Evolutionary conservation across 1,139 yeast species (phyloP).

Genomic region (Blastobotrys aristatus): DNA sequence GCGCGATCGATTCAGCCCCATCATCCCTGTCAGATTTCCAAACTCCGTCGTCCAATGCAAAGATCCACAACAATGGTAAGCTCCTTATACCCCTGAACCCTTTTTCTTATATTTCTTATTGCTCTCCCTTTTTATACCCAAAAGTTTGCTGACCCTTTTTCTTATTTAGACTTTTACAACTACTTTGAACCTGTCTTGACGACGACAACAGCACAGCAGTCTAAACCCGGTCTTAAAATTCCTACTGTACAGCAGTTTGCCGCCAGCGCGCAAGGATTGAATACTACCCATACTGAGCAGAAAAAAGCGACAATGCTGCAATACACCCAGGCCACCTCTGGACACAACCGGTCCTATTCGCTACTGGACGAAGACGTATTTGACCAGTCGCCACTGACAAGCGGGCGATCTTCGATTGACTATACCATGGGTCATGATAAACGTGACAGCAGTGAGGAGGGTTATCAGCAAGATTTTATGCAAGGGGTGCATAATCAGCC

Average conservation of each 20-base stretch:
- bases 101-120: too few species aligned
- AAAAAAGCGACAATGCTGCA: not conserved
- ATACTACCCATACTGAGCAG: not conserved
- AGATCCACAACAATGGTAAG: not conserved
- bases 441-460: too few species aligned
- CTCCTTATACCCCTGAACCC: not conserved
- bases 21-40: conserved; percentile 10
- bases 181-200: too few species aligned
- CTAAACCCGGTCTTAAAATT: not conserved
- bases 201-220: conserved; percentile 4
- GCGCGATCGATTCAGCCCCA: conserved; percentile 6
- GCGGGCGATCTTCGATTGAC: not conserved
- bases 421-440: not conserved
- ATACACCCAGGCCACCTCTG: conserved; percentile 4
- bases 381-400: not conserved
- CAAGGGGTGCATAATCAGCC: not conserved
- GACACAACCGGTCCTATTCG: not conserved
- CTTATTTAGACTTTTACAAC: too few species aligned
- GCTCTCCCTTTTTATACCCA: too few species aligned
- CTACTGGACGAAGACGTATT: conserved; percentile 1
- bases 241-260: not conserved
- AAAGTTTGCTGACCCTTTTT: too few species aligned
- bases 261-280: not conserved
- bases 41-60: conserved; percentile 2
- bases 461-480: not conserved